Base-by-base conservation (phyloP, 495 filamentous ascomycete species). In the Usnea hakonensis region DNA sequence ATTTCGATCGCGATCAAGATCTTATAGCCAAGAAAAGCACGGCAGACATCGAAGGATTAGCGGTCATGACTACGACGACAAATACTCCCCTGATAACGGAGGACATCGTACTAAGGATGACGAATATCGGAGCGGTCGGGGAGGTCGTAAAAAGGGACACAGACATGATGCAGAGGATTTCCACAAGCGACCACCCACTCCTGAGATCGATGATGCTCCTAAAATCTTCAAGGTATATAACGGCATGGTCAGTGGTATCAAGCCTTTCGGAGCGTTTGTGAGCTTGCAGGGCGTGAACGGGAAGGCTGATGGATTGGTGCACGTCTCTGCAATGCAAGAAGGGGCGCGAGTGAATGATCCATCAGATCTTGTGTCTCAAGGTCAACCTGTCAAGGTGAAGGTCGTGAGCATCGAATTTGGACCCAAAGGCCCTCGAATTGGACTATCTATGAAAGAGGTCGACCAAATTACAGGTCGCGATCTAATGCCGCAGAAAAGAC, bases 181-280 rank as follows among this genome's bases (percentile, higher is more conserved):
- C 35, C 89, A 93, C 67, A 82, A 83, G 64, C 79, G 82, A 43
- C 88, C 89, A 2, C 90, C 90, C 3, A 85, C 83, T 8, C 80
- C 83, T 3, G 93, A 97, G 69, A 68, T 90, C 36, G 94, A 98
- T 75, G 87, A 93, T 54, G 75, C 83, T 9, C 91, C 93, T 0
- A 77, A 89, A 30, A 74, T 96, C 17, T 88, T 85, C 79, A 98
- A 98, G 71, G 76, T 95, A 1, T 98, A 98, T 70, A 84, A 90
- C 68, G 94, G 94, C 19, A 84, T 85, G 63, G 87, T 97, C 46
- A 96, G 90, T 3, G 91, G 91, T 0, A 79, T 97, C 36, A 97
- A 96, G 71, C 89, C 96, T 66, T 98, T 97, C 75, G 94, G 94
- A 38, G 90, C 87, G 16, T 98, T 98, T 73, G 91, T 98, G 56